Percentiles rank a stretch among this genome's conserved stretches.
These are phyloP conservation scores for Chaetomium globosum DNA, from an alignment of 2,329 filamentous ascomycete species.

Conservation along the genomic window DNA sequence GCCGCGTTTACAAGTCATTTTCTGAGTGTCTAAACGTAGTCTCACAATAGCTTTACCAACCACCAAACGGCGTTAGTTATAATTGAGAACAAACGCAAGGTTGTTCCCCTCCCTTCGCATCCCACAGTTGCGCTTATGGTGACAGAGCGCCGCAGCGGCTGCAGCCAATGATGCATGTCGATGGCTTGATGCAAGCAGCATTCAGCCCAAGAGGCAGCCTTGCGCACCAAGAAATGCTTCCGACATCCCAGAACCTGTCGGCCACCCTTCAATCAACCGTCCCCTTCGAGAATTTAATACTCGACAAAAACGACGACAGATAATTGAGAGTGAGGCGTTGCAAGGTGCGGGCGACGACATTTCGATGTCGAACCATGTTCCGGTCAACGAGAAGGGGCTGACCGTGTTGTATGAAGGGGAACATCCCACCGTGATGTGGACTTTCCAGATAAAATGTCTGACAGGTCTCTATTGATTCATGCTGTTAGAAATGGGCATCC, in stretches of 20 bases:
- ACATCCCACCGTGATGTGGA: too few species aligned
- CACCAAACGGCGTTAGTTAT: too few species aligned
- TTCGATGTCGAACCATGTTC: conserved; percentile 22
- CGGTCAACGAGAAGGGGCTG: conserved; percentile 26
- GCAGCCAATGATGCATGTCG: not conserved
- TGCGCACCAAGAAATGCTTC: not conserved
- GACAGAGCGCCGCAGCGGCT: not conserved
- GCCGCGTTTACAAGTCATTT: too few species aligned
- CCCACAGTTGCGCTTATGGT: too few species aligned
- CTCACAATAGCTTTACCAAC: too few species aligned
- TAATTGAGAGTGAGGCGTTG: not conserved
- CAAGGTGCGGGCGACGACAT: not conserved
- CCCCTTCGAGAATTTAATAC: not conserved
- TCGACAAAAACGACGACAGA: not conserved
- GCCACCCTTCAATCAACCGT: not conserved
- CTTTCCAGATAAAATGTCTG: too few species aligned
- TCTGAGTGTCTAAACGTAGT: too few species aligned
- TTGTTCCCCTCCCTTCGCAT: too few species aligned
- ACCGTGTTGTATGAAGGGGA: conserved; percentile 25
- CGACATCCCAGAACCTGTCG: not conserved
- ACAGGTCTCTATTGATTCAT: not conserved
- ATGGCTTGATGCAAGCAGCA: not conserved
- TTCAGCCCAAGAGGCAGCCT: not conserved
- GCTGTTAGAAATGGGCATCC: too few species aligned
- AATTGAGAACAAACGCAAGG: too few species aligned